Evolutionary conservation across 108 stramenopile genomes (phyloP), one percentile per base, ranked within the genome.

Genomic region (Skeletonema potamos): DNA sequence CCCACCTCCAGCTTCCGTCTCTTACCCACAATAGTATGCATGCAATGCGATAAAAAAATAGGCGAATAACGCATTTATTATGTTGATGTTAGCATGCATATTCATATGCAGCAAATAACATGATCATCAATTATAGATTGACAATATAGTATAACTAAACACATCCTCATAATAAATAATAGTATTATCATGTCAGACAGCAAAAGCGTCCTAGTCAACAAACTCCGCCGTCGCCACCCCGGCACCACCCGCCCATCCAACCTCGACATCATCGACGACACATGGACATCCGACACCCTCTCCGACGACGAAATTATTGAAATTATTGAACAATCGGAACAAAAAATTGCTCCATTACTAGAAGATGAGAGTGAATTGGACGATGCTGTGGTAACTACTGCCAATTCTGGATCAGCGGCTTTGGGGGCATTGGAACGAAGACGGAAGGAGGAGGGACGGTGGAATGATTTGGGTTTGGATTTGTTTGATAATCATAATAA

Each of bases 401-500:
- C 89, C 15, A 88, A 90, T 71, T 89, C 85, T 6, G 81, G 73
- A n/a, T 82, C 88, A 0, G 86, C 85, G 17, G 80, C 74, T 15
- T 82, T 39, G 22, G 71, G 79, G 15, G 87, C 88, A 2, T 75
- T 83, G 13, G 86, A 89, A 10, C 79, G 89, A 66, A 74, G 91
- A 71, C 75, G 93, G 59, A 73, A 81, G 72, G 73, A 85, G 81
- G 90, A 88, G 56, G 93, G 89, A 60, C 74, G 93, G 29, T 92
- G 90, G 93, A 85, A 82, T 71, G 93, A 95, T 86, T 75, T 95
- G 72, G 91, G 88, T 18, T 60, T 95, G 54, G 93, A 95, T 78
- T 72, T 87, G 37, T 76, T 95, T 63, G 89, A 91, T 77, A 62
- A 51, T 63, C n/a, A n/a, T n/a, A 32, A 71, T 9, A 20, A 9